Conservation (phyloP, 1,284 basidiomycete genomes). For the Fomitiporia mediterranea region DNA sequence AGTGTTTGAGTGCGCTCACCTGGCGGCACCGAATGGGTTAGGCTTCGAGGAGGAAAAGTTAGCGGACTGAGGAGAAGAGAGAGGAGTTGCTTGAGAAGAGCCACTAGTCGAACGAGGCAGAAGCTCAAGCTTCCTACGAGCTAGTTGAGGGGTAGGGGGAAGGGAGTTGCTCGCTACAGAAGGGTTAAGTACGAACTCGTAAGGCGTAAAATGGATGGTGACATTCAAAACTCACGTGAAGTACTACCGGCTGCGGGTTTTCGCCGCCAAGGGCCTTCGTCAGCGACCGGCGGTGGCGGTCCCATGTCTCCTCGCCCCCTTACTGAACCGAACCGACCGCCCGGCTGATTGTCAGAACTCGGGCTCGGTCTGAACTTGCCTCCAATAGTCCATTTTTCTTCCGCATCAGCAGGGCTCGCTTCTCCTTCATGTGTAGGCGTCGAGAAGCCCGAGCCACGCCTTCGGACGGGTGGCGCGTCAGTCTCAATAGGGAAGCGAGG, state of each 20-base stretch:
- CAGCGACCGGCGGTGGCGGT: conserved; percentile 38
- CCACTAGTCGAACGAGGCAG: conserved; percentile 66
- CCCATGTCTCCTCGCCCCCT: conserved; percentile 50
- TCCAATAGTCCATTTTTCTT: conserved; percentile 71
- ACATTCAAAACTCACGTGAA: conserved; percentile 50
- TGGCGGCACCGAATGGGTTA: conserved; percentile 87
- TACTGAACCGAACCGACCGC: conserved; percentile 47
- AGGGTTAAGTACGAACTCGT: conserved; percentile 15
- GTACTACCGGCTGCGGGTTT: conserved; percentile 43
- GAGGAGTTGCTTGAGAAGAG: conserved; percentile 61
- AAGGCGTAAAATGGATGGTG: background rate
- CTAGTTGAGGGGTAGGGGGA: conserved; percentile 73
- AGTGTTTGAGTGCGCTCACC: conserved; percentile 36
- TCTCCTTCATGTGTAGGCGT: conserved; percentile 43
- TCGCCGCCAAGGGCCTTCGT: conserved; percentile 62
- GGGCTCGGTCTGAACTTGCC: conserved; percentile 60
- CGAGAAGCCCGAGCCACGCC: conserved; percentile 53
- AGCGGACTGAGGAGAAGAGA: conserved; percentile 70
- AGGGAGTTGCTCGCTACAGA: conserved; percentile 62
- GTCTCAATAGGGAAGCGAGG: conserved; percentile 40
- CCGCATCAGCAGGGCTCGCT: conserved; percentile 61
- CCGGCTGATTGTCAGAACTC: conserved; percentile 34
- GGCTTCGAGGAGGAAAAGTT: conserved; percentile 40
- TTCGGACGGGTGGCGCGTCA: conserved; percentile 43
- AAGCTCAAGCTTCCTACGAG: conserved; percentile 77